These are phyloP conservation scores for Colletotrichum euphorbiae DNA, from an alignment of 2,329 filamentous ascomycete species.

Conservation along the genomic window DNA sequence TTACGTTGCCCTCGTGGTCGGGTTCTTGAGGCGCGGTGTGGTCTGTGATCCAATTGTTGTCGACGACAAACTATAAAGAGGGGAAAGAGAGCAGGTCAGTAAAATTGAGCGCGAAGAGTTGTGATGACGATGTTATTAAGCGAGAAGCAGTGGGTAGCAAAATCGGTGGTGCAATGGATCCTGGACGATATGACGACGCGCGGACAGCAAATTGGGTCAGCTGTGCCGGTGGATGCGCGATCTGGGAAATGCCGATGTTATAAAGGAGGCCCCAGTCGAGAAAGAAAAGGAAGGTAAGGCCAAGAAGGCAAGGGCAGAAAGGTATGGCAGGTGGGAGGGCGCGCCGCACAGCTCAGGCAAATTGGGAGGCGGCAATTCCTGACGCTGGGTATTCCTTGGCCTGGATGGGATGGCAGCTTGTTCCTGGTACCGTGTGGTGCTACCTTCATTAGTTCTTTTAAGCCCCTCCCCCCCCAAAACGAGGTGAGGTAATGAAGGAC, in stretches of 20 bases:
- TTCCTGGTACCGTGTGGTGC: conserved; percentile 21
- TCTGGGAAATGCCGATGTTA: conserved; percentile 35
- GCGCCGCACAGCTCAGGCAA: conserved; percentile 14
- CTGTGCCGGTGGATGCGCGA: conserved; percentile 17
- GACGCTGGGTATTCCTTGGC: conserved; percentile 24
- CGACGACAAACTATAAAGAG: conserved; percentile 84
- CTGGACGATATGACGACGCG: conserved; percentile 38
- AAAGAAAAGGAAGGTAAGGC: not conserved
- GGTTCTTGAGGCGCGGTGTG: conserved; percentile 83
- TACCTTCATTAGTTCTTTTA: not conserved
- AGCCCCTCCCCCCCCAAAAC: not conserved
- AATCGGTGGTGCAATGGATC: conserved; percentile 31
- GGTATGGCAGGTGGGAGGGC: conserved; percentile 32
- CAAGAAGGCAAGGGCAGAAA: not conserved
- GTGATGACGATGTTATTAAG: conserved; percentile 33
- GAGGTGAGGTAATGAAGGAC: not conserved
- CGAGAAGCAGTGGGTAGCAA: conserved; percentile 36
- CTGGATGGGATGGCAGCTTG: conserved; percentile 24
- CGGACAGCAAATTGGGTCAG: conserved; percentile 28
- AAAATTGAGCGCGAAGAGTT: conserved; percentile 19
- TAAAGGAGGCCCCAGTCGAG: conserved; percentile 12
- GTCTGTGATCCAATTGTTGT: conserved; percentile 90
- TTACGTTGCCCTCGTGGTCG: conserved; percentile 86
- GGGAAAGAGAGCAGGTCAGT: conserved; percentile 39
- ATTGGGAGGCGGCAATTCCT: conserved; percentile 38